phyloP scores from a whole-genome alignment of 768 basidiomycete genomes.

The Ephemerocybe angulata region DNA sequence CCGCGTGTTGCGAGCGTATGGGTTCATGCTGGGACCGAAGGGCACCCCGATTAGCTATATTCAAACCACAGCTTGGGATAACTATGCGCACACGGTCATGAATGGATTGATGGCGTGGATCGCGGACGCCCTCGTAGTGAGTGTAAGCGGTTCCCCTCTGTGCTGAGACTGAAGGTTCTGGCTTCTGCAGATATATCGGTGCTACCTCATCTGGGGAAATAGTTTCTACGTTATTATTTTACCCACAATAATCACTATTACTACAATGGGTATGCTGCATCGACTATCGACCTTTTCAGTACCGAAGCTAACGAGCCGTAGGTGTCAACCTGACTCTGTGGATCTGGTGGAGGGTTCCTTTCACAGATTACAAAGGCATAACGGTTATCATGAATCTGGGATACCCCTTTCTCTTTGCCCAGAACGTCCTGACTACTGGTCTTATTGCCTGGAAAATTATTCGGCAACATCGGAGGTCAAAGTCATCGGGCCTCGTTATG shows the following conservation, averaged over 20 bases:
- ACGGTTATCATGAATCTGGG: neutral
- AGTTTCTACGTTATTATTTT: slow-evolving; percentile 11
- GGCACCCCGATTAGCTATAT: neutral
- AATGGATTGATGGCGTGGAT: neutral
- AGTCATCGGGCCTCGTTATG: slow-evolving; percentile 12
- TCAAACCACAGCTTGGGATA: neutral
- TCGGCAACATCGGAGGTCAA: slow-evolving; percentile 22
- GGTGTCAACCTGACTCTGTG: neutral
- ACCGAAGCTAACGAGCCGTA: neutral
- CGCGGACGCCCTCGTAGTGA: slow-evolving; percentile 3
- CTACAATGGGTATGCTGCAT: slow-evolving; percentile 10
- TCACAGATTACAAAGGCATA: neutral
- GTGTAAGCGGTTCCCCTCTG: neutral
- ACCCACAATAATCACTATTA: slow-evolving; percentile 11
- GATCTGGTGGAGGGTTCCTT: neutral
- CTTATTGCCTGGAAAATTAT: slow-evolving; percentile 26
- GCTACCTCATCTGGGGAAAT: slow-evolving; percentile 17
- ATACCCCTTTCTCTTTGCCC: slow-evolving; percentile 23
- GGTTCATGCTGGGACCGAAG: neutral
- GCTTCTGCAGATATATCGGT: slow-evolving; percentile 17
- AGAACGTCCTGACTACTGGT: slow-evolving; percentile 27
- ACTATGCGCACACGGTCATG: neutral
- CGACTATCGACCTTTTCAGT: neutral
- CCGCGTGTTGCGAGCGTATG: neutral
- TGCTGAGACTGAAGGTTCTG: neutral